Evolutionary conservation across 2,329 filamentous ascomycete genomes (phyloP), one percentile per base, ranked within the genome.

Genomic region (Dactylellina cionopaga): DNA sequence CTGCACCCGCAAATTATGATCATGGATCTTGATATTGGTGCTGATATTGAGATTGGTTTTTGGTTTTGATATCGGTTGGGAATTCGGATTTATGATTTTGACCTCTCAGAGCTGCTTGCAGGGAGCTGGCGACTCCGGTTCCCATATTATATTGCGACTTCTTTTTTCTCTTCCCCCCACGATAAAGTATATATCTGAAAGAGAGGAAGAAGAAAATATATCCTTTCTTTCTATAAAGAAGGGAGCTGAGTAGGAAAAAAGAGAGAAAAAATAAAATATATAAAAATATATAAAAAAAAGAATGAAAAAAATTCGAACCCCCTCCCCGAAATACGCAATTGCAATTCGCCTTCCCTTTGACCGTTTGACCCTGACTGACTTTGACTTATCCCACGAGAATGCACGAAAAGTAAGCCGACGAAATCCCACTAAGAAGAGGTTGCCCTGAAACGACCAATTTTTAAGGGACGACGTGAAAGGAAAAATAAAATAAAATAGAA

Each of bases 381-480:
- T 47, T 49, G 7, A 41, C 37, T 33, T 71, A 71, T 71, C 54
- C 56, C 51, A 51, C 52, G 49, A 60, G 37, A 56, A 58, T 39
- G n/a, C n/a, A n/a, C n/a, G n/a, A n/a, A n/a, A n/a, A n/a, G n/a
- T n/a, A n/a, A n/a, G 37, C 43, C 65, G 49, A 46, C 59, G 35
- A 13, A 70, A 52, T 62, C 64, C 31, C 56, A 49, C 65, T 39
- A 43, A 52, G 27, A 39, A 46, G n/a, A 35, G 49, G 39, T 35
- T 49, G 58, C 59, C 65, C 68, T 65, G 59, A 72, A 72, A 72
- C 68, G 68, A 64, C 46, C 47, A 47, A 47, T 52, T 63, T 52
- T n/a, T 24, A 33, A 52, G 58, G 35, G 62, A 60, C 44, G 58
- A 65, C 37, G 37, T 39, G 44, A 49, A 52, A 29, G 46, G 29